A percentile compares a stretch with the other conserved stretches of the same genome.
Conservation (phyloP, 306 rosid species). For the Quercus agrifolia region DNA sequence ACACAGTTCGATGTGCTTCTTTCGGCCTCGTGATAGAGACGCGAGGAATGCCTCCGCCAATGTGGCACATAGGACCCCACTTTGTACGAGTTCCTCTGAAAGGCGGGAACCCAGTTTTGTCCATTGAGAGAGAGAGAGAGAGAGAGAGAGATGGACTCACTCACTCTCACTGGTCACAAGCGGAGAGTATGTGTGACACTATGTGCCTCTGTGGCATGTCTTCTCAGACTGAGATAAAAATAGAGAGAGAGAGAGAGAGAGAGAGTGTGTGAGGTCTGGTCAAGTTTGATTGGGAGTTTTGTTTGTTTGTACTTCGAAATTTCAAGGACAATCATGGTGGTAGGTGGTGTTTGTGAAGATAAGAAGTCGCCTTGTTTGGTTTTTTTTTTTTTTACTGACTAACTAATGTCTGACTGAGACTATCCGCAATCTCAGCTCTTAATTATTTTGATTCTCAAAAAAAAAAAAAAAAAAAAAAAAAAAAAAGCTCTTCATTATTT, state of each 20-base stretch:
- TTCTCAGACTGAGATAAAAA: neutral
- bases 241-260: no score
- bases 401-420: neutral
- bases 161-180: neutral
- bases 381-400: conserved; percentile 3
- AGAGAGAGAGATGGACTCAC: neutral
- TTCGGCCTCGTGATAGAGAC: conserved; percentile 46
- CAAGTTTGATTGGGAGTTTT: neutral
- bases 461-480: no score
- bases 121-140: conserved; percentile 36
- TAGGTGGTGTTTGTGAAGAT: conserved; percentile 9
- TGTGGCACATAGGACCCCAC: conserved; percentile 55
- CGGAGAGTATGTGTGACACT: neutral
- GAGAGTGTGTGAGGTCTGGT: neutral
- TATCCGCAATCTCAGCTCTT: neutral
- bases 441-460: neutral
- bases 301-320: neutral
- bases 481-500: neutral
- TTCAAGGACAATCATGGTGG: neutral
- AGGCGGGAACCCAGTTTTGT: conserved; percentile 92
- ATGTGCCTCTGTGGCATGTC: no score
- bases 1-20: conserved; percentile 64
- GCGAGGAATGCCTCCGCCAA: conserved; percentile 6
- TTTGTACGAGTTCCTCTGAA: conserved; percentile 34
- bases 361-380: conserved; percentile 11